phyloP scores from a whole-genome alignment of 1,139 yeast species.

The Taphrina pruni region DNA sequence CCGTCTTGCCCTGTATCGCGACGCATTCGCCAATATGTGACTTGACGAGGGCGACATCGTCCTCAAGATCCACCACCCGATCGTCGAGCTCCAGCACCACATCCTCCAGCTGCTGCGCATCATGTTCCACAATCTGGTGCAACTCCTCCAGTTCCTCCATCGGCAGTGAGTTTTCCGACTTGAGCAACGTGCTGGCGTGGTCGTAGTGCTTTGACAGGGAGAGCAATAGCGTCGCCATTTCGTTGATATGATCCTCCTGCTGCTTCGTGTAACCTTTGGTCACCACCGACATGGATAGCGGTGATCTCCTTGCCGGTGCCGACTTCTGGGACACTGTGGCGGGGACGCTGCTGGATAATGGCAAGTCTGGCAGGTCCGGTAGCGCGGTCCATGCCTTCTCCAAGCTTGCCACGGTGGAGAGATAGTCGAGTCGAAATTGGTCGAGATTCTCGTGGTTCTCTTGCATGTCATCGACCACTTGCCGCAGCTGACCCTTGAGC shows the following conservation, averaged over 20 bases:
- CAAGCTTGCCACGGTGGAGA: background rate
- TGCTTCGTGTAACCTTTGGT: conserved; percentile 5
- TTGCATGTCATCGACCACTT: conserved; percentile 32
- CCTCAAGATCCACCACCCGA: conserved; percentile 25
- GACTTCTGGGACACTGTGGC: background rate
- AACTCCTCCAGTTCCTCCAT: conserved; percentile 27
- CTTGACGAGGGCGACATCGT: conserved; percentile 9
- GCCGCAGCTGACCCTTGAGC: conserved; percentile 31
- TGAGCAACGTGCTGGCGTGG: conserved; percentile 25
- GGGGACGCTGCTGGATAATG: background rate
- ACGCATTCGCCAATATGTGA: conserved; percentile 11
- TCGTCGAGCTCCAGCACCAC: conserved; percentile 35
- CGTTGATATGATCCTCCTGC: conserved; percentile 27
- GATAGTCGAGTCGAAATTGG: background rate
- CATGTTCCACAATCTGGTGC: conserved; percentile 30
- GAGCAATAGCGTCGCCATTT: conserved; percentile 30
- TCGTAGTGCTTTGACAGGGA: conserved; percentile 36
- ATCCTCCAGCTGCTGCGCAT: conserved; percentile 38
- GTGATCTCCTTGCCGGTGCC: background rate
- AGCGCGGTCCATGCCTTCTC: conserved; percentile 12
- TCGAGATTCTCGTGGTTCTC: conserved; percentile 28
- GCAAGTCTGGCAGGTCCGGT: conserved; percentile 16
- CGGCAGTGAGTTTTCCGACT: conserved; percentile 7
- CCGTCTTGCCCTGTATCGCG: background rate
- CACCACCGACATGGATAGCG: conserved; percentile 11